These are phyloP conservation scores for Didymella lethalis DNA, from an alignment of 2,329 filamentous ascomycete species.

Conservation along the genomic window DNA sequence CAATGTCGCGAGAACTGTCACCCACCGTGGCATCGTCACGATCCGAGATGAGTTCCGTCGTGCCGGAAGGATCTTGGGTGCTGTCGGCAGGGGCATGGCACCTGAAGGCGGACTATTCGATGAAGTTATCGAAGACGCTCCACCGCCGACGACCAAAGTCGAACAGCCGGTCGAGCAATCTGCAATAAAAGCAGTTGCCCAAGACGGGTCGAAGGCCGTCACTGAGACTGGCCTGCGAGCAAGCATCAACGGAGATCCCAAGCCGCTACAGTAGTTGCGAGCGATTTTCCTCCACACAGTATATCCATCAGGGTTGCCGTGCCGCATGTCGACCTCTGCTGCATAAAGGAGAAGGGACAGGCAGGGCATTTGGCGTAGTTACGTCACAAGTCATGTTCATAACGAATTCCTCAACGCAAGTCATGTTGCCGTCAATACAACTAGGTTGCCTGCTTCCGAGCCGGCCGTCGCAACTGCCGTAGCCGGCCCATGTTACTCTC, in stretches of 20 bases:
- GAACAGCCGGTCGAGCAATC: not conserved
- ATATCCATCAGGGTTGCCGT: not conserved
- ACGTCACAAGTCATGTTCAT: constrained; percentile 1
- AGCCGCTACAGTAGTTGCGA: not conserved
- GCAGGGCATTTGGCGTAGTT: not conserved
- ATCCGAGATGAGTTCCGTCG: constrained; percentile 86
- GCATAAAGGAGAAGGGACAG: not conserved
- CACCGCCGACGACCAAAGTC: constrained; percentile 9
- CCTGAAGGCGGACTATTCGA: constrained; percentile 50
- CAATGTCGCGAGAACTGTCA: constrained; percentile 88
- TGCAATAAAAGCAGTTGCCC: not conserved
- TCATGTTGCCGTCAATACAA: not conserved
- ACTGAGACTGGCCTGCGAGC: not conserved
- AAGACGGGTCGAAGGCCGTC: not conserved
- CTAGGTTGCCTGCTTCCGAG: not conserved
- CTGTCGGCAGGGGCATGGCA: constrained; percentile 34
- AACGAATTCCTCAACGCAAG: not conserved
- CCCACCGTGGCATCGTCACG: constrained; percentile 79
- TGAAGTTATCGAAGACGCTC: constrained; percentile 38
- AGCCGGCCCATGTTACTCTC: constrained; percentile 5
- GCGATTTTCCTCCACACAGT: not conserved
- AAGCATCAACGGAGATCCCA: not conserved
- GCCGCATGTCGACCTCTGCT: not conserved
- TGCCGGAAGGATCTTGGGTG: constrained; percentile 70
- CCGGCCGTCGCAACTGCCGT: constrained; percentile 18